A percentile compares a stretch with the other conserved stretches of the same genome.
These are phyloP conservation scores for Fusarium hostae DNA, from an alignment of 2,329 filamentous ascomycete species.

Conservation along the genomic window DNA sequence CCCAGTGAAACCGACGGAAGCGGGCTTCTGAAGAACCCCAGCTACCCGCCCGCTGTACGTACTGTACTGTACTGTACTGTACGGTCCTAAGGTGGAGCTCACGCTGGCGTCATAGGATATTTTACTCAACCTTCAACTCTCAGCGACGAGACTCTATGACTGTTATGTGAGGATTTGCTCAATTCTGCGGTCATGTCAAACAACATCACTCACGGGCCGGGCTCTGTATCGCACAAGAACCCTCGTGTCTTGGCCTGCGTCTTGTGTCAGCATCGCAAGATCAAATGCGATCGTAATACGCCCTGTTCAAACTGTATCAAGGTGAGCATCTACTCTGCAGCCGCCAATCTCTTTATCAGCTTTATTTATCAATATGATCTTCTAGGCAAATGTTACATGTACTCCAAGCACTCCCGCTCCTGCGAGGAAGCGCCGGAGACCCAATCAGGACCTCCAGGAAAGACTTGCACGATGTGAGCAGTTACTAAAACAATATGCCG, in stretches of 20 bases:
- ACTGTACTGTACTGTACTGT: not conserved
- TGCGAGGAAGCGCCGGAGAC: constrained; percentile 67
- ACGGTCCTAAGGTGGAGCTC: constrained; percentile 12
- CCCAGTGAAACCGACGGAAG: constrained; percentile 8
- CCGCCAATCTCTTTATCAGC: not conserved
- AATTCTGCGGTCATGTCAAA: constrained; percentile 49
- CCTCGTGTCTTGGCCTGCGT: constrained; percentile 64
- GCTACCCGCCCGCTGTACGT: constrained; percentile 4
- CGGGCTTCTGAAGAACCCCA: constrained; percentile 22
- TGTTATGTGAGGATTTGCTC: constrained; percentile 47
- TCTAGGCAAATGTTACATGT: constrained; percentile 67
- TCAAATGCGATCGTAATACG: constrained; percentile 69
- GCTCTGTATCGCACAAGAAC: constrained; percentile 50
- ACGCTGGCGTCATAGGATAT: constrained; percentile 36
- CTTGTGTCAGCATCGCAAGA: constrained; percentile 70
- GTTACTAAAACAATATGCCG: constrained; percentile 67
- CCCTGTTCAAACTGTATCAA: constrained; percentile 71
- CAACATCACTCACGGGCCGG: constrained; percentile 40
- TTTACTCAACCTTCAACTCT: constrained; percentile 26
- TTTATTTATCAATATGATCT: not conserved
- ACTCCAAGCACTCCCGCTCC: constrained; percentile 70
- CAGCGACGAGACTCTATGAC: not conserved
- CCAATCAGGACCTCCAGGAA: constrained; percentile 71
- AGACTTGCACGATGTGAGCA: constrained; percentile 69
- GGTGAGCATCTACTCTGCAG: constrained; percentile 51